A percentile compares a stretch with the other conserved stretches of the same genome.
These are phyloP conservation scores for Magnolia changhungtana DNA, from an alignment of 164 flowering plant genomes.

Conservation along the genomic window DNA sequence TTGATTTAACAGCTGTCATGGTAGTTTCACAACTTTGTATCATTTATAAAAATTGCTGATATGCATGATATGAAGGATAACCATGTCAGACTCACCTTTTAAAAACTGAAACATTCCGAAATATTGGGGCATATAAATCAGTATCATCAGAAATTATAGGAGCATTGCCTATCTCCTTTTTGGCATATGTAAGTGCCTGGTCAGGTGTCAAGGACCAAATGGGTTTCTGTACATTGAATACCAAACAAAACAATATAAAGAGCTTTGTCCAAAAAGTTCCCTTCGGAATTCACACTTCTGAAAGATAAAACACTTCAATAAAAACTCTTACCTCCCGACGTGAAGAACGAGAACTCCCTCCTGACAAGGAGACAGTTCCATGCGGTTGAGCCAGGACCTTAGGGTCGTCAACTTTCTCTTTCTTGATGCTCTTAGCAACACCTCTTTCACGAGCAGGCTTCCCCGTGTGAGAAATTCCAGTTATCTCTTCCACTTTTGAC, in stretches of 20 bases:
- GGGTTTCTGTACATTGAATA: slow-evolving; percentile 1
- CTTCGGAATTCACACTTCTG: neutral
- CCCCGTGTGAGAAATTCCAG: neutral
- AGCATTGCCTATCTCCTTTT: slow-evolving; percentile 51
- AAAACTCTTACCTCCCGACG: slow-evolving; percentile 36
- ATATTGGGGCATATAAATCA: slow-evolving; percentile 60
- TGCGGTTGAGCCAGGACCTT: slow-evolving; percentile 27
- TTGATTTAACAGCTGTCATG: neutral
- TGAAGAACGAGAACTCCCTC: neutral
- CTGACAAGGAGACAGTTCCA: slow-evolving; percentile 7
- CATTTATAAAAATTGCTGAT: neutral
- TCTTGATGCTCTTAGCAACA: slow-evolving; percentile 19
- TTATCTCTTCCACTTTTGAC: slow-evolving; percentile 10
- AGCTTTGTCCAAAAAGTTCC: neutral
- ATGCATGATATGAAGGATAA: neutral
- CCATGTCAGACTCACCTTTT: slow-evolving; percentile 48
- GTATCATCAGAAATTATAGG: slow-evolving; percentile 52
- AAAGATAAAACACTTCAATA: neutral
- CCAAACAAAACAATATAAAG: neutral
- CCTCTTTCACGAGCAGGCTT: slow-evolving; percentile 8
- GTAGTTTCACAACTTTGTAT: neutral
- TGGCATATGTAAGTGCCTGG: slow-evolving; percentile 68
- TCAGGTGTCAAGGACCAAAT: slow-evolving; percentile 47
- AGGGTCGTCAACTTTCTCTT: slow-evolving; percentile 8
- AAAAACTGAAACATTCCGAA: slow-evolving; percentile 63